Evolutionary conservation across 768 basidiomycete genomes (phyloP), one percentile per base, ranked within the genome.

Genomic region (Kwoniella mangroviensis): DNA sequence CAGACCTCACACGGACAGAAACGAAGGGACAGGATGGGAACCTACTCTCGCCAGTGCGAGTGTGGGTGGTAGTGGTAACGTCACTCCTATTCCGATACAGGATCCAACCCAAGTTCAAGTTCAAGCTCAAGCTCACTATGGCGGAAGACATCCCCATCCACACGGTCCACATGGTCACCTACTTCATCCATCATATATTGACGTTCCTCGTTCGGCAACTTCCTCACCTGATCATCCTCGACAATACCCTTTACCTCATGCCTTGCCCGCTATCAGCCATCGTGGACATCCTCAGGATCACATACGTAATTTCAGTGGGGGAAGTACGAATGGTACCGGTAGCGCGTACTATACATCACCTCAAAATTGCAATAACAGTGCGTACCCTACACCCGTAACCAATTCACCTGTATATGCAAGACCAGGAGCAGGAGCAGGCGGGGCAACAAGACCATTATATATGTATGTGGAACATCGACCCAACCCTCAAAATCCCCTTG

Each of bases 401-500:
- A 55, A 55, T 19, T 65, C 53, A n/a, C 63, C 54, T 12, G 11
- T 19, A 42, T 24, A 55, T 15, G 26, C 49, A 22, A 19, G 26
- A 42, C 41, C 58, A 19, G 34, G 42, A 13, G 34, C 41, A 12
- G 53, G 53, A 49, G 21, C 42, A 49, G 51, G 24, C 43, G 41
- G 28, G 3, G 6, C 43, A 53, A 49, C 54, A 19, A 62, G 24
- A 59, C 55, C 51, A 28, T 13, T 66, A 2, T 66, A 66, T 72
- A 93, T 91, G 67, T 93, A 93, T 81, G 84, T 93, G 57, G 88
- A 92, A 52, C 87, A 91, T 24, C 69, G 69, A 5, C 54, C 58
- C 28, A 90, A 89, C 78, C 87, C 89, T n/a, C 87, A 90, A 1
- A 90, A 90, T 77, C 86, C 91, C 42, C 85, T 96, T 56, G 91